Percentiles rank a stretch among this genome's conserved stretches.
Evolutionary conservation across 2,329 filamentous ascomycete genomes (phyloP).

Genomic region (Fusarium vanettenii): DNA sequence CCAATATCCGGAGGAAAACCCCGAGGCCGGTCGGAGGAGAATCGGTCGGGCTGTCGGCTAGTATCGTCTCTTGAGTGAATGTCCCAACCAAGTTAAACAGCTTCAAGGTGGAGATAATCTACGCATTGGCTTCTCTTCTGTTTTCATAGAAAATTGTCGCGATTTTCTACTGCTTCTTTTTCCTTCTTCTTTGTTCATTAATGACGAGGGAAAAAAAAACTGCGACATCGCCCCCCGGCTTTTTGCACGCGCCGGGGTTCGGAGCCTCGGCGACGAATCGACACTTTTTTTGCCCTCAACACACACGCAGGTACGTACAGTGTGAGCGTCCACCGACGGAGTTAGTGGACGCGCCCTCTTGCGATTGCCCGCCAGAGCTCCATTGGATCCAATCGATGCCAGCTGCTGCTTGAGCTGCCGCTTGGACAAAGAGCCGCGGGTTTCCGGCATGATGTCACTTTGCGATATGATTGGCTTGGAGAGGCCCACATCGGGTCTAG

Average conservation of each 20-base stretch:
- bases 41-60: slow-evolving; percentile 38
- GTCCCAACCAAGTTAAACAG: not conserved
- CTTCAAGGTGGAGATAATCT: not conserved
- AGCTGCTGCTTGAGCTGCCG: not conserved
- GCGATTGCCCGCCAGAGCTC: slow-evolving; percentile 1
- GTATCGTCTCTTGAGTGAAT: slow-evolving; percentile 37
- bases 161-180: not conserved
- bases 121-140: not conserved
- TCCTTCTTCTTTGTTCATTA: not conserved
- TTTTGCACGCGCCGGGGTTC: slow-evolving; percentile 27
- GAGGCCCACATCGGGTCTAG: not conserved
- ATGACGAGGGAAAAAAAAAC: slow-evolving; percentile 13
- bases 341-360: slow-evolving; percentile 3
- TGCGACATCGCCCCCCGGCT: slow-evolving; percentile 25
- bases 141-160: not conserved
- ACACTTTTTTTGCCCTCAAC: not conserved
- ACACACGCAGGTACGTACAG: not conserved
- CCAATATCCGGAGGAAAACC: slow-evolving; percentile 16
- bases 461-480: slow-evolving; percentile 29
- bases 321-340: not conserved
- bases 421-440: slow-evolving; percentile 32
- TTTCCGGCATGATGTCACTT: slow-evolving; percentile 42
- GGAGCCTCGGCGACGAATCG: slow-evolving; percentile 40
- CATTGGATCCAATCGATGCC: not conserved
- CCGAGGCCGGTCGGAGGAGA: slow-evolving; percentile 39